Evolutionary conservation across 768 basidiomycete genomes (phyloP).

Genomic region (Asterophora lycoperdoides): DNA sequence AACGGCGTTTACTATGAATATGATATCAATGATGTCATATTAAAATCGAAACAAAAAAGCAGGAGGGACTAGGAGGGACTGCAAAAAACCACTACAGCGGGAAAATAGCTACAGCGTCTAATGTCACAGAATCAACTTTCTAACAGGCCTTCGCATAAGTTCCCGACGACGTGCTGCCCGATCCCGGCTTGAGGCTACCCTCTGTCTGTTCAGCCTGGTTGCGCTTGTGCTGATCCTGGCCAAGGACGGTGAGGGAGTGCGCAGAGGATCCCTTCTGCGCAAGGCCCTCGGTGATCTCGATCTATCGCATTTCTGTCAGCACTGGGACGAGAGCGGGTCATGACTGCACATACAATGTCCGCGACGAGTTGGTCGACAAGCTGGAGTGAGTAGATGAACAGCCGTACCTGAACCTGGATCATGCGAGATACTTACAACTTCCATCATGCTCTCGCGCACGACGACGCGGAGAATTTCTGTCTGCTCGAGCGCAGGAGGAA

Average conservation of each 20-base stretch:
- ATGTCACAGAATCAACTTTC: conserved; percentile 9
- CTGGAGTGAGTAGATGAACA: conserved; percentile 48
- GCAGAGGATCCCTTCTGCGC: conserved; percentile 39
- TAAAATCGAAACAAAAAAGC: no score
- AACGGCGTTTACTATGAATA: no score
- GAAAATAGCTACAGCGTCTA: not conserved
- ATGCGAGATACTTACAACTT: conserved; percentile 31
- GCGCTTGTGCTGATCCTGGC: conserved; percentile 24
- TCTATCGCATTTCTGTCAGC: conserved; percentile 26
- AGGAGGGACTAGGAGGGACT: no score
- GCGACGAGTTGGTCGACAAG: conserved; percentile 59
- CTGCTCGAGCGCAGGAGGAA: conserved; percentile 50
- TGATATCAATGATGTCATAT: no score
- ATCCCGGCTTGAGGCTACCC: conserved; percentile 45
- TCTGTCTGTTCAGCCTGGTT: conserved; percentile 33
- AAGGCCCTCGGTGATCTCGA: conserved; percentile 63
- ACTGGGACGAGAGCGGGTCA: not conserved
- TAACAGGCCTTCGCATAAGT: conserved; percentile 70
- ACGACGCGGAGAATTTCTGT: conserved; percentile 64
- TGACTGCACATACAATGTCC: conserved; percentile 52
- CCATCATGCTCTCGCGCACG: conserved; percentile 55
- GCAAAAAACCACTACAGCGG: no score
- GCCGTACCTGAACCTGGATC: conserved; percentile 44
- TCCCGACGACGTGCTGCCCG: conserved; percentile 46
- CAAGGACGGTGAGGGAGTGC: conserved; percentile 48